Evolutionary conservation across 306 rosid genomes (phyloP), one percentile per base, ranked within the genome.

Genomic region (Alnus rubra): DNA sequence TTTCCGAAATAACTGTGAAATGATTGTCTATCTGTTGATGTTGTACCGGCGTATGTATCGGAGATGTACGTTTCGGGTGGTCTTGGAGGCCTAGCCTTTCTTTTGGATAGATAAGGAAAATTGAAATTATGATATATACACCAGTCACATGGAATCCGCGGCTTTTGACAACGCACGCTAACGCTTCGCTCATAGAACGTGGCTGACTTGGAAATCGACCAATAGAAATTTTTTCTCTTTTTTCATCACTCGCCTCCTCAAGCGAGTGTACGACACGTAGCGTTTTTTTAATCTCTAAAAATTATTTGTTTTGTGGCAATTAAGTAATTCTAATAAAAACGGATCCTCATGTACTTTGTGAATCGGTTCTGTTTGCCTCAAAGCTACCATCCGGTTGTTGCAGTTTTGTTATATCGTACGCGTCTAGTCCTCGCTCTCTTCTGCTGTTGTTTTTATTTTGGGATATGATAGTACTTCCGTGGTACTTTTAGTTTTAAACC

Each of bases 121-220:
- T 7, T 2, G 11, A 35, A 52, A 53, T 14, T 9, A 49, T 10
- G 9, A 53, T 23, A 23, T 23, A 23, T 23, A 23, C 28, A 3
- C 83, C 79, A 39, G 58, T 86, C 81, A 82, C 89, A 70, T 55
- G 88, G 76, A 73, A 80, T 82, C 78, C 62, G 76, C 78, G 76
- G 77, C 69, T 81, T 23, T 23, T 82, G 82, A 81, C 86, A 82
- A 67, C 85, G 83, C 86, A 82, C 54, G 78, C 45, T 42, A 42
- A 42, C 45, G 52, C 18, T 33, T 69, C 84, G 60, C 75, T 63
- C 58, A 37, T 10, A 23, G 81, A 82, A 82, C 76, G 85, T 82
- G 86, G 86, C 82, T 54, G 79, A 54, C 55, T 35, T 9, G 35
- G 11, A 49, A 56, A 45, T 14, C 8, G 4, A 15, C 8, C 9